Percentiles rank a stretch among this genome's conserved stretches.
phyloP scores from a whole-genome alignment of 2,329 filamentous ascomycete genomes.

The Paecilomyces fulvus region DNA sequence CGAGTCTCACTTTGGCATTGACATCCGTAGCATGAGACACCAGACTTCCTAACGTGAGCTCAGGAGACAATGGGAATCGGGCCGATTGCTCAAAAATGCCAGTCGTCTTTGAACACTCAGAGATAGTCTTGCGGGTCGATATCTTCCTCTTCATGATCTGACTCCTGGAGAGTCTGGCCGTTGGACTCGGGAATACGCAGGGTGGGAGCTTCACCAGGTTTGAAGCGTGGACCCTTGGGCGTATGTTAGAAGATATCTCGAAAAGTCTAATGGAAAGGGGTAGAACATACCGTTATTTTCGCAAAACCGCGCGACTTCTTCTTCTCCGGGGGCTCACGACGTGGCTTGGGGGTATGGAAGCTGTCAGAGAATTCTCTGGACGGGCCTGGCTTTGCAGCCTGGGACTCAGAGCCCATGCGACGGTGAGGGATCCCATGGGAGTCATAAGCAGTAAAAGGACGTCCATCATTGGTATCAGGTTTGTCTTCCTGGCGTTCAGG shows the following conservation, averaged over 20 bases:
- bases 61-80: no score
- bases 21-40: no score
- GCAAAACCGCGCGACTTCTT: constrained; percentile 13
- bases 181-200: constrained; percentile 12
- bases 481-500: constrained; percentile 1
- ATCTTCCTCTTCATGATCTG: constrained; percentile 17
- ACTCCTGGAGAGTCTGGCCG: constrained; percentile 6
- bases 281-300: constrained; percentile 14
- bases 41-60: no score
- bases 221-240: constrained; percentile 12
- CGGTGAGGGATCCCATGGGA: constrained; percentile 11
- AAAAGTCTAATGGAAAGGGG: neutral
- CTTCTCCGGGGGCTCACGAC: neutral
- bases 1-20: no score
- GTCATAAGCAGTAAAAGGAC: constrained; percentile 13
- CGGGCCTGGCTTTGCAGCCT: constrained; percentile 4
- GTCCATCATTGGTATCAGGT: constrained; percentile 2
- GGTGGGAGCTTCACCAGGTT: constrained; percentile 11
- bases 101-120: constrained; percentile 1
- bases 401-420: constrained; percentile 6
- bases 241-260: constrained; percentile 4
- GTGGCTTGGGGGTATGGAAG: neutral
- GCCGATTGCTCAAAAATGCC: no score
- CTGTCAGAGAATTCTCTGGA: constrained; percentile 8
- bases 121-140: constrained; percentile 13